Evolutionary conservation across 257 asterid genomes (phyloP), one percentile per base, ranked within the genome.

Genomic region (Mentha longifolia): DNA sequence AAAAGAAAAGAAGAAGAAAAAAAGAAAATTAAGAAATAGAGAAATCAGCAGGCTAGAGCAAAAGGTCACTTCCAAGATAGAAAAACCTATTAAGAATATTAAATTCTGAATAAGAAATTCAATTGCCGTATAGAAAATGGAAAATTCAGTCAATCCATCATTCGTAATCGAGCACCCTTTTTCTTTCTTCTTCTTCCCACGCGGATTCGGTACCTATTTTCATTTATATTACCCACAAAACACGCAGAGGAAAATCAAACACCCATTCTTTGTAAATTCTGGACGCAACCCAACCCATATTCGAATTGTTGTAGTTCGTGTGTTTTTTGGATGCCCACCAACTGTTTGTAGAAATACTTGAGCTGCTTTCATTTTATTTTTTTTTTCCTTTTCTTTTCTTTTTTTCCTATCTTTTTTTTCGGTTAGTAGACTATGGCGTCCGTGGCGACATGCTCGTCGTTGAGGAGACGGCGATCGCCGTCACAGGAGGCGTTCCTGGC

Each of bases 401-500:
- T 13, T n/a, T 50, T 50, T 57, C 3, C 12, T 13, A 20, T n/a
- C 28, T 4, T 7, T 37, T 11, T 6, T 19, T 30, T 67, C 11
- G 17, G 16, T 2, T 30, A 1, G 31, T 31, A 14, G 15, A 63
- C 25, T 14, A 83, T 43, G 96, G 92, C 89, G 14, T 85, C 93
- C 5, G 90, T 87, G 61, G 93, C 86, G 43, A 85, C 83, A 43
- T 87, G 87, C 74, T 82, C 96, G 74, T 87, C 97, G 80, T 71
- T 87, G 76, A 82, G 90, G 84, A 72, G 95, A 83, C 86, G 90
- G 60, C 72, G 92, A 68, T 84, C 90, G 70, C 94, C 94, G 47
- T 73, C 93, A 7, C 69, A 82, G 84, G 93, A 92, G 81, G 85
- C 90, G 25, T 85, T 92, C 56, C 78, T 89, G 51, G 86, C 85